Evolutionary conservation across 2,329 filamentous ascomycete genomes (phyloP).

Genomic region (Xylariaceae sp.): DNA sequence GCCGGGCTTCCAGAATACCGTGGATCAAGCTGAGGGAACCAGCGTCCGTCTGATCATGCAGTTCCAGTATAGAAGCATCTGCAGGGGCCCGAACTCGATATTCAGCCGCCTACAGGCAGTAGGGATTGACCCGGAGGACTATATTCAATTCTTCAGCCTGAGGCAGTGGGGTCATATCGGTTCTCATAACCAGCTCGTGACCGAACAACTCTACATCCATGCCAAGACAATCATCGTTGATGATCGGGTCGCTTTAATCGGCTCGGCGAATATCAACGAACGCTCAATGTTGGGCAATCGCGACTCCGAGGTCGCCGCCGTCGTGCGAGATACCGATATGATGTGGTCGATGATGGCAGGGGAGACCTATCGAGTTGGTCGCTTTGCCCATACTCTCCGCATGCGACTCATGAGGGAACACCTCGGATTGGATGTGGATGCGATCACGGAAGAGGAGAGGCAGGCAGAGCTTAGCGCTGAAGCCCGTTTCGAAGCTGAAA

Average conservation of each 20-base stretch:
- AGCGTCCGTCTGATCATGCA: conserved; percentile 96
- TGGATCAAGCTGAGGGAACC: conserved; percentile 90
- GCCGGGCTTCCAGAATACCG: conserved; percentile 98
- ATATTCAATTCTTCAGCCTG: conserved; percentile 92
- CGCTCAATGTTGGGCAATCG: conserved; percentile 90
- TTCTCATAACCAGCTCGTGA: conserved; percentile 78
- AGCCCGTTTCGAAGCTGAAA: conserved; percentile 57
- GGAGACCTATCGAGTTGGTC: conserved; percentile 83
- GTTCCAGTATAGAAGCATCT: conserved; percentile 95
- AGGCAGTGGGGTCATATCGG: conserved; percentile 92
- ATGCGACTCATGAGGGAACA: conserved; percentile 96
- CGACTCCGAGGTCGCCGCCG: conserved; percentile 88
- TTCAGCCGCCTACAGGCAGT: conserved; percentile 80
- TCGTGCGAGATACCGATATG: conserved; percentile 92
- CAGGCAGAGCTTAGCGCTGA: conserved; percentile 66
- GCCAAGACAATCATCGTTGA: conserved; percentile 97
- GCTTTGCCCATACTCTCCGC: conserved; percentile 90
- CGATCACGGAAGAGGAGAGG: conserved; percentile 79
- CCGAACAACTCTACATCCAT: conserved; percentile 97
- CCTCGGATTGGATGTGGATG: conserved; percentile 92
- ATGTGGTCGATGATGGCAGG: conserved; percentile 91
- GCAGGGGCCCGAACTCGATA: conserved; percentile 87
- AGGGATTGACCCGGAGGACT: conserved; percentile 90
- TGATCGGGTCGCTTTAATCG: conserved; percentile 89
- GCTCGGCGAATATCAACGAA: conserved; percentile 98